These are phyloP conservation scores for Pichia nanzhaoensis DNA, from an alignment of 805 yeast genomes.

Conservation along the genomic window DNA sequence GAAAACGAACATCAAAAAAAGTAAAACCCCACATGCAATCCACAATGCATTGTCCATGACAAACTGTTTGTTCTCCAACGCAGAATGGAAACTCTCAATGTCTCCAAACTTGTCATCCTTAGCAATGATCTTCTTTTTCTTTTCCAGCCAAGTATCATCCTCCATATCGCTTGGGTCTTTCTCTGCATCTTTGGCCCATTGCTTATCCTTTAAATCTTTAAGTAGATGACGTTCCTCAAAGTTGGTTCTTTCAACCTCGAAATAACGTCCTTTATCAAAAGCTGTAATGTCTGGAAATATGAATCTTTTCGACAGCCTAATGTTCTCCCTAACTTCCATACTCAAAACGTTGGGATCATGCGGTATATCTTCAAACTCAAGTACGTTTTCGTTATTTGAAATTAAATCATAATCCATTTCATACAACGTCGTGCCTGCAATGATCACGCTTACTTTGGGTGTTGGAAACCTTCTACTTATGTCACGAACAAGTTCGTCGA, in stretches of 20 bases:
- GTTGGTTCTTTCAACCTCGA: conserved; percentile 52
- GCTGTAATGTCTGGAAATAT: conserved; percentile 52
- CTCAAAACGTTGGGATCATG: conserved; percentile 29
- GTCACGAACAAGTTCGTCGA: conserved; percentile 38
- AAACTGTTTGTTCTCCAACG: conserved; percentile 37
- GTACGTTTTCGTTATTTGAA: conserved; percentile 9
- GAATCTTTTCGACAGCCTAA: conserved; percentile 26
- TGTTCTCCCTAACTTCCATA: conserved; percentile 24
- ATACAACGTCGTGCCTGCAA: conserved; percentile 38
- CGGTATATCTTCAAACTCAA: conserved; percentile 27
- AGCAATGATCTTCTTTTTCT: conserved; percentile 18
- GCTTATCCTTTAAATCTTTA: conserved; percentile 24
- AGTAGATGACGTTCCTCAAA: conserved; percentile 28
- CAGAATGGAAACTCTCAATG: conserved; percentile 29
- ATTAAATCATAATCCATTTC: conserved; percentile 19
- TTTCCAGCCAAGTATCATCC: conserved; percentile 29
- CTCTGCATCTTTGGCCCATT: conserved; percentile 25
- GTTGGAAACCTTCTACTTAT: conserved; percentile 67
- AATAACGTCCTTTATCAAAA: conserved; percentile 40
- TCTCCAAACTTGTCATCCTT: conserved; percentile 24
- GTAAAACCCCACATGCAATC: conserved; percentile 20
- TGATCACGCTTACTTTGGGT: conserved; percentile 58
- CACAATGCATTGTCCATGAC: conserved; percentile 45
- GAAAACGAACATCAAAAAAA: conserved; percentile 11
- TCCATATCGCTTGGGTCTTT: conserved; percentile 8